A percentile compares a stretch with the other conserved stretches of the same genome.
phyloP scores from a whole-genome alignment of 2,329 filamentous ascomycete genomes.

The Penicillium occitanis region DNA sequence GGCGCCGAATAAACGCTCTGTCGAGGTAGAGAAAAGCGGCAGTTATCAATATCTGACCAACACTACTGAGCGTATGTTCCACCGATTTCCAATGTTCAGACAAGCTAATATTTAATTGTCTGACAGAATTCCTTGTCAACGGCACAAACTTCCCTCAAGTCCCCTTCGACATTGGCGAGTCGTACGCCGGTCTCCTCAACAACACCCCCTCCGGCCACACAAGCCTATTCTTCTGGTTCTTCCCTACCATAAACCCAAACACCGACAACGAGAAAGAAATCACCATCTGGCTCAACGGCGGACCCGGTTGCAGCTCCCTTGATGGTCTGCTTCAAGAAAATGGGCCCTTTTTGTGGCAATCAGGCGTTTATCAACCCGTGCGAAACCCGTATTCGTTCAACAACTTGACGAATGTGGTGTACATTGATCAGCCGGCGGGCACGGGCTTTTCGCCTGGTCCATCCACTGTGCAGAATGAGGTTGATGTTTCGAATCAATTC shows the following conservation, averaged over 20 bases:
- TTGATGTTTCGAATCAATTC: conserved; percentile 70
- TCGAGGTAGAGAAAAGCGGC: background rate
- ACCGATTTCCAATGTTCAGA: background rate
- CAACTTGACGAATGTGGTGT: conserved; percentile 63
- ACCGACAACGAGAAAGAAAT: conserved; percentile 27
- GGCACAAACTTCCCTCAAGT: conserved; percentile 21
- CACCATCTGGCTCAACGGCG: conserved; percentile 50
- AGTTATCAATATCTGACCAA: conserved; percentile 7
- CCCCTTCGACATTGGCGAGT: conserved; percentile 35
- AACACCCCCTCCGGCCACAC: conserved; percentile 52
- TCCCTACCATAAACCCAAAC: conserved; percentile 48
- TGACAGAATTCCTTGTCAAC: conserved; percentile 18
- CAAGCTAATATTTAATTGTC: background rate
- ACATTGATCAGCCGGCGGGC: conserved; percentile 65
- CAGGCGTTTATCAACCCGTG: conserved; percentile 45
- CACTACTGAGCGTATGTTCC: conserved; percentile 12
- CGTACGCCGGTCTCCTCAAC: conserved; percentile 59
- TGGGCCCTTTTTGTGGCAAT: conserved; percentile 46
- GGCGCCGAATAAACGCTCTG: conserved; percentile 2
- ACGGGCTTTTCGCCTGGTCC: conserved; percentile 63
- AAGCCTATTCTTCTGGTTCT: conserved; percentile 67
- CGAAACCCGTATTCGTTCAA: conserved; percentile 59
- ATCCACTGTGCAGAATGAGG: conserved; percentile 63
- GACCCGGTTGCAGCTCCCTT: conserved; percentile 48
- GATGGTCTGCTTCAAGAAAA: conserved; percentile 45